Evolutionary conservation across 1,139 yeast species (phyloP), one percentile per base, ranked within the genome.

Genomic region (Arxiozyma telluris): DNA sequence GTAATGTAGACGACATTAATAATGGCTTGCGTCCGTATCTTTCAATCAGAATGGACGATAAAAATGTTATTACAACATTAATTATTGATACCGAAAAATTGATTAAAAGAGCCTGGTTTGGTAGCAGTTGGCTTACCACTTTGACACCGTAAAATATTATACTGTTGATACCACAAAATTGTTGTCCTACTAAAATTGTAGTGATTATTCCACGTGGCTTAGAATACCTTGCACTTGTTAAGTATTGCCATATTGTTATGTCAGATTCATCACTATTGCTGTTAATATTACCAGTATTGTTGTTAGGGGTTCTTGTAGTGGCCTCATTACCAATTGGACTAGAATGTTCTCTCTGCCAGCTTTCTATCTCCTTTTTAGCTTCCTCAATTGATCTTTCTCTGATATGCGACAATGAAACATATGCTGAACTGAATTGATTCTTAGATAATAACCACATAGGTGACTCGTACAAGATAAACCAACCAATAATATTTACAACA

Each of bases 111-210:
- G 96, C 85, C 18, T 49, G 44, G 55, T 80, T 76, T 2, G 97
- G 96, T n/a, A 65, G 51, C 2, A 86, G 74, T 8, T 80, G 74
- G 21, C 84, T 76, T 54, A 93, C 75, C 4, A 91, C 87, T 8
- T 88, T 80, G 4, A 90, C 96, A 4, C 98, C 98, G 67, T 91
- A 93, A 67, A 91, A 89, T 27, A 91, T 82, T 57, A 93, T 89
- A 1, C 96, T 82, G 69, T 93, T 93, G 66, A 93, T 87, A 30
- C 98, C 98, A 62, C 91, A 83, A 58, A 91, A 80, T 67, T 93
- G 98, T 71, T 93, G 98, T 34, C 91, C 84, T n/a, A 84, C 73
- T 76, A 91, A 80, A 38, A 89, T 77, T 2, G 87, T 83, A 0
- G 90, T 81, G 4, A 91, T 85, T 0, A 84, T 87, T 41, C 78